Conservation (phyloP, 352 stramenopile species). For the Lagenidium sp. region DNA sequence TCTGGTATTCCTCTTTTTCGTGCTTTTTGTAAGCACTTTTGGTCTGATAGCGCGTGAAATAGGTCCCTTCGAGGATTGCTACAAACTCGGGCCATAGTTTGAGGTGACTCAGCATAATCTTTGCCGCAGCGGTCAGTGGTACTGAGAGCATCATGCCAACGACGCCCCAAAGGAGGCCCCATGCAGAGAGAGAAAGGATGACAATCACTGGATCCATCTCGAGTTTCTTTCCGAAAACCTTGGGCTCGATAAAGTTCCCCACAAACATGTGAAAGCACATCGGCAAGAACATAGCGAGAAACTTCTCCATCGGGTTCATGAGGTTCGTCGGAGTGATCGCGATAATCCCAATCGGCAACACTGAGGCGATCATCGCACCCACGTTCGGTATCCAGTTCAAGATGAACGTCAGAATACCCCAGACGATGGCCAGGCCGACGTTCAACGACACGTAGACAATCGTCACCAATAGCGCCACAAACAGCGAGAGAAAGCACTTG, state of each 20-base stretch:
- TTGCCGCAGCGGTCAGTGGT: slow-evolving; percentile 71
- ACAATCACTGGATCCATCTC: slow-evolving; percentile 85
- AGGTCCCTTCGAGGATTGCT: slow-evolving; percentile 79
- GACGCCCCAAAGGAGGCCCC: slow-evolving; percentile 78
- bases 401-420: slow-evolving; percentile 86
- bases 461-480: slow-evolving; percentile 80
- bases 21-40: slow-evolving; percentile 72
- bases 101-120: slow-evolving; percentile 85
- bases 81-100: slow-evolving; percentile 84
- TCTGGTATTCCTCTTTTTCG: slow-evolving; percentile 67
- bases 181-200: slow-evolving; percentile 82
- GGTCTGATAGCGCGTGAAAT: slow-evolving; percentile 67
- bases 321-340: slow-evolving; percentile 72
- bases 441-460: slow-evolving; percentile 88
- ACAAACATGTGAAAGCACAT: slow-evolving; percentile 89
- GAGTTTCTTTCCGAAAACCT: slow-evolving; percentile 80
- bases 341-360: slow-evolving; percentile 80
- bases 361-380: slow-evolving; percentile 81
- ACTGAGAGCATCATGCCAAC: slow-evolving; percentile 88
- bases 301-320: slow-evolving; percentile 88
- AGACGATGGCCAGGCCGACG: slow-evolving; percentile 79
- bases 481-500: slow-evolving; percentile 85
- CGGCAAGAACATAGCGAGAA: slow-evolving; percentile 71
- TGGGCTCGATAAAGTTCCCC: slow-evolving; percentile 84
- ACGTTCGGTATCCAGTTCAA: slow-evolving; percentile 88